A percentile compares a stretch with the other conserved stretches of the same genome.
Conservation (phyloP, 176 grass and related monocot genomes). For the Guadua angustifolia region DNA sequence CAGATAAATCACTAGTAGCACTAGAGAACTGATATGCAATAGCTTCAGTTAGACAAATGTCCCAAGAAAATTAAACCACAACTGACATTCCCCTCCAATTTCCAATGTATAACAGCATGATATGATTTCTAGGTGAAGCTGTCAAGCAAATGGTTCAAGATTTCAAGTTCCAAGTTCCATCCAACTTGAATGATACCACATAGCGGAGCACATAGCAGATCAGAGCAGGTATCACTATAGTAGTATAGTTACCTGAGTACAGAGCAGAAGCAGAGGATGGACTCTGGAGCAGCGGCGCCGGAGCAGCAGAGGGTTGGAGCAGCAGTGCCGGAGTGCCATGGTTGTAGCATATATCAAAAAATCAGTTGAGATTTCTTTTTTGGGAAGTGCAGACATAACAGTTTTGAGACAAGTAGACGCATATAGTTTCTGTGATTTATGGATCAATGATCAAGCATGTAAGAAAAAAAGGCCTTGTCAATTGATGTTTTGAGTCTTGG, state of each 20-base stretch:
- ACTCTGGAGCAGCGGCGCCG: too few relatives aligned
- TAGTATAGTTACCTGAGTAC: too few relatives aligned
- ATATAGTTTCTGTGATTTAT: not conserved
- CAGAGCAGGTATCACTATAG: too few relatives aligned
- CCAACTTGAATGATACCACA: too few relatives aligned
- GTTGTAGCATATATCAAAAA: not conserved
- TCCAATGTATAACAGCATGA: too few relatives aligned
- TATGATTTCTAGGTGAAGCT: too few relatives aligned
- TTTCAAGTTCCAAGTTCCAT: too few relatives aligned
- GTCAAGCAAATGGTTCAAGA: too few relatives aligned
- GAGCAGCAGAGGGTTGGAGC: too few relatives aligned
- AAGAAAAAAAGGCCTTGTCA: not conserved
- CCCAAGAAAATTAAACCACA: conserved; percentile 11
- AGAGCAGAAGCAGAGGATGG: too few relatives aligned
- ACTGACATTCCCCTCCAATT: too few relatives aligned
- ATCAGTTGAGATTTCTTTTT: not conserved
- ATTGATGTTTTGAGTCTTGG: not conserved
- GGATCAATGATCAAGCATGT: not conserved
- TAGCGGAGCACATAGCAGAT: too few relatives aligned
- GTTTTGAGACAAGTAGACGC: not conserved
- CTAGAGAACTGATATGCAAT: conserved; percentile 48
- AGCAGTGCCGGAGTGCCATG: not conserved
- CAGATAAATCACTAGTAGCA: conserved; percentile 42
- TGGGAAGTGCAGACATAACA: not conserved
- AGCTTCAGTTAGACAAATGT: conserved; percentile 13